Conservation (phyloP, 2,329 filamentous ascomycete species). For the Colletotrichum higginsianum region DNA sequence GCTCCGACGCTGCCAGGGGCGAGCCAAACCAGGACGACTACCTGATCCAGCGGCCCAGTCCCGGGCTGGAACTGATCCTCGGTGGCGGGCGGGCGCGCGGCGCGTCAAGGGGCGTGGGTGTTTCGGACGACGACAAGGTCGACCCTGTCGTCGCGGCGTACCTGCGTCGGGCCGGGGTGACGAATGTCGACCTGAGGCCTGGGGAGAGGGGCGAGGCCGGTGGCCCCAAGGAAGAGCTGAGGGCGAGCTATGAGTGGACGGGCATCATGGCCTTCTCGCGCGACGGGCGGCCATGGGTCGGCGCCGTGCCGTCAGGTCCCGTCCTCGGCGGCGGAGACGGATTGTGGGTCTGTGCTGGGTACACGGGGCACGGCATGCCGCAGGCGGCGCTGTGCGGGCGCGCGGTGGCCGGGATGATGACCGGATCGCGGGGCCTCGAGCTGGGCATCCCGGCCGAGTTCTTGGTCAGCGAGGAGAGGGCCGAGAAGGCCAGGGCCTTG, state of each 20-base stretch:
- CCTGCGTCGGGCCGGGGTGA: conserved; percentile 63
- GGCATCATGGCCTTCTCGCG: conserved; percentile 85
- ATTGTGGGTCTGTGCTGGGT: conserved; percentile 76
- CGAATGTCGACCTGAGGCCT: conserved; percentile 59
- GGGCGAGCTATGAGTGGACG: conserved; percentile 78
- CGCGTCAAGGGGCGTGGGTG: conserved; percentile 66
- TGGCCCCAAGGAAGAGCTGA: conserved; percentile 56
- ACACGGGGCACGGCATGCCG: conserved; percentile 84
- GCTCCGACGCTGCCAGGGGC: conserved; percentile 39
- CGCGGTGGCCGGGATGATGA: conserved; percentile 73
- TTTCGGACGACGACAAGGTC: conserved; percentile 72
- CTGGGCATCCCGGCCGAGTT: conserved; percentile 63
- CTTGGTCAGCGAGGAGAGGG: conserved; percentile 52
- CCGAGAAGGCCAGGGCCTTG: conserved; percentile 41
- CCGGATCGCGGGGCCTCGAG: conserved; percentile 52
- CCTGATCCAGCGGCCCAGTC: conserved; percentile 77
- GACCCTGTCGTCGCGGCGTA: conserved; percentile 70
- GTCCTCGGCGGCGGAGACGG: conserved; percentile 65
- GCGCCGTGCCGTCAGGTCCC: conserved; percentile 67
- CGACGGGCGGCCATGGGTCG: conserved; percentile 80
- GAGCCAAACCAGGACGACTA: conserved; percentile 75
- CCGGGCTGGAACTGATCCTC: conserved; percentile 74
- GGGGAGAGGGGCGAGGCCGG: conserved; percentile 47
- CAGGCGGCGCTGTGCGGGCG: conserved; percentile 77
- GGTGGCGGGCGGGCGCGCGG: conserved; percentile 78